These are phyloP conservation scores for Scheffersomyces amazonensis DNA, from an alignment of 805 yeast genomes.

Conservation along the genomic window DNA sequence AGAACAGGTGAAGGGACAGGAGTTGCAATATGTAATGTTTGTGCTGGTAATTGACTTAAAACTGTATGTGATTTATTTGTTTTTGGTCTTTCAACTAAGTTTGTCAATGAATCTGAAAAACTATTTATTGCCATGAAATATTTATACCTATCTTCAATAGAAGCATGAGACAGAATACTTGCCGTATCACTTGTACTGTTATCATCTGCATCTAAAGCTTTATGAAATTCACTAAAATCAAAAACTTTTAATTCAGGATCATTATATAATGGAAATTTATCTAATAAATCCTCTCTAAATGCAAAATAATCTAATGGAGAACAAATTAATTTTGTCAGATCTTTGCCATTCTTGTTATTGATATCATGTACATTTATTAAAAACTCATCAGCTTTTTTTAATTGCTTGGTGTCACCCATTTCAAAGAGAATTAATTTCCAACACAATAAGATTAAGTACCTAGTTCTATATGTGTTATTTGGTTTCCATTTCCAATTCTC, in stretches of 20 bases:
- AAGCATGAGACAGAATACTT: slow-evolving; percentile 11
- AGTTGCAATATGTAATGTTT: slow-evolving; percentile 71
- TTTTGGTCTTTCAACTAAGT: slow-evolving; percentile 56
- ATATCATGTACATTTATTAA: slow-evolving; percentile 41
- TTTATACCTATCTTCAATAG: slow-evolving; percentile 22
- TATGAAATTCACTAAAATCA: slow-evolving; percentile 14
- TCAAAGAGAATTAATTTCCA: slow-evolving; percentile 55
- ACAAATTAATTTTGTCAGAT: slow-evolving; percentile 39
- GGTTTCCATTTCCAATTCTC: slow-evolving; percentile 68
- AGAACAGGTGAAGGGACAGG: slow-evolving; percentile 83
- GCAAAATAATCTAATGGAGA: slow-evolving; percentile 85
- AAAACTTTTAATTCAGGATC: slow-evolving; percentile 38
- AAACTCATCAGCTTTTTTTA: slow-evolving; percentile 44
- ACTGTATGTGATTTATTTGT: slow-evolving; percentile 45
- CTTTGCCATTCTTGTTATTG: slow-evolving; percentile 18
- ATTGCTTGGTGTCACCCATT: slow-evolving; percentile 54
- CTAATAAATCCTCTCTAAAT: slow-evolving; percentile 68
- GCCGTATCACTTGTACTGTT: not conserved
- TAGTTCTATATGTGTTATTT: slow-evolving; percentile 38
- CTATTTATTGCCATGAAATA: slow-evolving; percentile 38
- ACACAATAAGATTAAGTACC: slow-evolving; percentile 53
- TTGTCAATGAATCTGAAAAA: slow-evolving; percentile 54
- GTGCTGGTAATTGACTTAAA: slow-evolving; percentile 47
- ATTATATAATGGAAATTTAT: slow-evolving; percentile 76
- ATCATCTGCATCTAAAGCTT: slow-evolving; percentile 28